Evolutionary conservation across 2,329 filamentous ascomycete species (phyloP).

Genomic region (Clarireedia paspali): DNA sequence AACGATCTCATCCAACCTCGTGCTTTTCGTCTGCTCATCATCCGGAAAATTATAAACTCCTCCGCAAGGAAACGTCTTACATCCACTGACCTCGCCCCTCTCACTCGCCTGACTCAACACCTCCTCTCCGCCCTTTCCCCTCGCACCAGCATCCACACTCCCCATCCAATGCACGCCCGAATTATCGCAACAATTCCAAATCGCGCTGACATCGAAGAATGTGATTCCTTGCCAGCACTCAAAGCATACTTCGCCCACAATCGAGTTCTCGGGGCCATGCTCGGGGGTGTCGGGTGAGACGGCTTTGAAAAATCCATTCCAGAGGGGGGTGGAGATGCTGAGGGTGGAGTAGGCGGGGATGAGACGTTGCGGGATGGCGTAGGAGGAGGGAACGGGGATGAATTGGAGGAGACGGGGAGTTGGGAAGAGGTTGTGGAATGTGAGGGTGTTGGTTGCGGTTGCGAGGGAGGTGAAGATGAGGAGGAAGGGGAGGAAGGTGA

Average conservation of each 20-base stretch:
- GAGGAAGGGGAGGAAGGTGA: background rate
- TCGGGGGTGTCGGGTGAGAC: background rate
- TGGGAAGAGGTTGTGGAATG: constrained; percentile 2
- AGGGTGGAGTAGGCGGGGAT: background rate
- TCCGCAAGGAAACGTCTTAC: background rate
- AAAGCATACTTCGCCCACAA: background rate
- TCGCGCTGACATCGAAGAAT: constrained; percentile 1
- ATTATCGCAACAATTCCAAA: constrained; percentile 2
- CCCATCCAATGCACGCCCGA: constrained; percentile 4
- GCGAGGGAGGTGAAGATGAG: background rate
- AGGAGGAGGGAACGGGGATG: background rate
- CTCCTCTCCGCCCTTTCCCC: background rate
- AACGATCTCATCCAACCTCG: background rate
- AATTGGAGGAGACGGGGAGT: background rate
- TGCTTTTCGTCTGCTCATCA: background rate
- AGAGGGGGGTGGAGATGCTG: background rate
- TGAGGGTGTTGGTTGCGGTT: background rate
- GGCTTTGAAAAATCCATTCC: background rate
- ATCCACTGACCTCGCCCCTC: background rate
- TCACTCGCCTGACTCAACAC: no score
- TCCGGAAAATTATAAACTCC: background rate
- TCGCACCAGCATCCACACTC: background rate
- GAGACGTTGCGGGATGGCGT: background rate
- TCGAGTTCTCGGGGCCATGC: background rate
- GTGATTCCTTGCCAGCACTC: background rate